Evolutionary conservation across 1,139 yeast genomes (phyloP), one percentile per base, ranked within the genome.

Genomic region (Petasospora rhodanensis): DNA sequence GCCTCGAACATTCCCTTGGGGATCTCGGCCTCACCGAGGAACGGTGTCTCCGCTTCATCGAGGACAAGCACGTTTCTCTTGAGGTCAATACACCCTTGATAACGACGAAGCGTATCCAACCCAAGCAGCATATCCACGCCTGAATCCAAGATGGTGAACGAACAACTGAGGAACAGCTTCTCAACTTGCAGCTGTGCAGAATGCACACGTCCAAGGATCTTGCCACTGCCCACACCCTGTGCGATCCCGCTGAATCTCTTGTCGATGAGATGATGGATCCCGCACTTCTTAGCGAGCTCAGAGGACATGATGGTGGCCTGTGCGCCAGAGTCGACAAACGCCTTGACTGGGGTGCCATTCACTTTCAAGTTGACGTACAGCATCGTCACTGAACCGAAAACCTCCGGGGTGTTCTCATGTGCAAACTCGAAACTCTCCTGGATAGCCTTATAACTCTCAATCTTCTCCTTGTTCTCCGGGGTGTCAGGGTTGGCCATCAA

Each of bases 241-340:
- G 95, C 97, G 48, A 78, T 76, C 16, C 96, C 95, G 31, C 67
- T 68, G 56, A 80, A 86, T 42, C 96, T 66, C 40, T 62, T 76
- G 55, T 91, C 99, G n/a, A 91, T 76, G 35, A 87, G 62, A 45
- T 82, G 75, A 16, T 77, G 62, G 26, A 91, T 62, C 1, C 85
- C 84, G 35, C 91, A 76, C 37, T 66, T 64, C 43, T 80, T 82
- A 0, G 95, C 96, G 45, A 91, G 66, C 26, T 65, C 61, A 1
- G 95, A 83, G 14, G 87, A 77, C 55, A 80, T 81, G 31, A 89
- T 80, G 0, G 98, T 87, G 26, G 77, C 68, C 56, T 87, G 96
- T 1, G 99, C 98, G 2, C 99, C 98, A 0, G 96, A 78, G 55
- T 91, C 99, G 9, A 91, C 95, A 64, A 91, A 85, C 0, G 97